Base-by-base conservation (phyloP, 768 basidiomycete species). In the Antrodiella citrinella region DNA sequence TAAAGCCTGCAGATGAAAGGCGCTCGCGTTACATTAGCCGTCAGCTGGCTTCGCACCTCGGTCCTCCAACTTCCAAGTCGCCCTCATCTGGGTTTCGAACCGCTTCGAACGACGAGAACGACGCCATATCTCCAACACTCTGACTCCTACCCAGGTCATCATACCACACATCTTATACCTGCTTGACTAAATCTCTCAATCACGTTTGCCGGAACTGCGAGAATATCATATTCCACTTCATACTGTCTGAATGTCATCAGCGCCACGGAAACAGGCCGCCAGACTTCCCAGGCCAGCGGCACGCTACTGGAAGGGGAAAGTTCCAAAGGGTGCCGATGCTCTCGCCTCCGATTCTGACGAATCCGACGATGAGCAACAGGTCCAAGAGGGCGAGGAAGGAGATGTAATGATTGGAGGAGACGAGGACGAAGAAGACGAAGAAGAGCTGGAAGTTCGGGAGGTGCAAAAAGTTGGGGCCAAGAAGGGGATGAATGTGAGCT, bases 271-370 rank as follows among this genome's bases (percentile, higher is more conserved):
- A 57, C 78, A 80, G 52, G 87, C 88, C 5, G 80, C 84, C 19
- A 80, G 88, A n/a, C 75, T 82, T 4, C 76, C 89, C n/a, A 72
- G 75, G 47, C 89, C 92, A 3, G 90, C 80, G 2, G 85, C 80
- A 4, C 85, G 92, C 2, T 94, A 95, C 66, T 89, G 90, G 82
- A 87, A 86, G 58, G 92, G 92, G 49, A 90, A 91, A 58, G 88
- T 82, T 0, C 91, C 91, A 0, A 91, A 89, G 65, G 87, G 86
- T 43, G 74, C 69, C 26, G 69, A 69, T 1, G 79, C 79, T 21
- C 66, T 69, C 38, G 70, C 77, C 19, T 84, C 84, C 4, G 85
- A 86, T 56, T 82, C 81, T 3, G 84, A 84, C 41, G 75, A 77
- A 44, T 77, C 81, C 53, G 72, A 68, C 25, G 67, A 63, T 51